phyloP scores from a whole-genome alignment of 169 alveolate species.

The Plasmodium adleri region DNA sequence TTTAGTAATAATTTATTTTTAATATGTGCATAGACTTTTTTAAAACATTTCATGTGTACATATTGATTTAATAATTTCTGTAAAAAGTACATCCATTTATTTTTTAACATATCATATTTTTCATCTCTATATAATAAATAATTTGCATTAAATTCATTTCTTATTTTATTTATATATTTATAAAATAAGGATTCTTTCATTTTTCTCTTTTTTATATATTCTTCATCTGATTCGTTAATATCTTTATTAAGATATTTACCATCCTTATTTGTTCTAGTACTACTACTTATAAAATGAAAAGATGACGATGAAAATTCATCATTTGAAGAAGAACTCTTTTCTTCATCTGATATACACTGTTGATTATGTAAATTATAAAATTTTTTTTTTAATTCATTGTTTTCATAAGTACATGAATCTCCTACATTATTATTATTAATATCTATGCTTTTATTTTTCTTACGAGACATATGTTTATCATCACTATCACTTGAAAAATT shows the following conservation, averaged over 20 bases:
- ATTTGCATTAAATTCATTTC: constrained; percentile 23
- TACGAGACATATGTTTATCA: neutral
- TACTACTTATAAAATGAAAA: neutral
- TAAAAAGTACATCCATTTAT: constrained; percentile 36
- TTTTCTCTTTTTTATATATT: constrained; percentile 43
- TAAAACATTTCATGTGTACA: constrained; percentile 41
- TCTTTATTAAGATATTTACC: neutral
- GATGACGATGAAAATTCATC: neutral
- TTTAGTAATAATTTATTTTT: constrained; percentile 17
- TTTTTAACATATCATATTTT: neutral
- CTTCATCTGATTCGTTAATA: constrained; percentile 18
- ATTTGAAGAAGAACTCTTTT: constrained; percentile 11
- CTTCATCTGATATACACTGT: neutral
- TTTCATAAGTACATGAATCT: neutral
- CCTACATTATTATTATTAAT: neutral
- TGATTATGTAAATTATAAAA: neutral
- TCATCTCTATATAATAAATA: constrained; percentile 13
- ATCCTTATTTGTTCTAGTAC: neutral
- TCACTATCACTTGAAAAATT: constrained; percentile 11
- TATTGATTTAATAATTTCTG: constrained; percentile 51
- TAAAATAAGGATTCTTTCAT: constrained; percentile 41
- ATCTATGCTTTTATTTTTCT: neutral
- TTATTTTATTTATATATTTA: constrained; percentile 45
- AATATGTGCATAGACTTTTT: constrained; percentile 29
- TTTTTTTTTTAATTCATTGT: constrained; percentile 6